These are phyloP conservation scores for Phytophthora lateralis DNA, from an alignment of 352 stramenopile species.

Conservation along the genomic window DNA sequence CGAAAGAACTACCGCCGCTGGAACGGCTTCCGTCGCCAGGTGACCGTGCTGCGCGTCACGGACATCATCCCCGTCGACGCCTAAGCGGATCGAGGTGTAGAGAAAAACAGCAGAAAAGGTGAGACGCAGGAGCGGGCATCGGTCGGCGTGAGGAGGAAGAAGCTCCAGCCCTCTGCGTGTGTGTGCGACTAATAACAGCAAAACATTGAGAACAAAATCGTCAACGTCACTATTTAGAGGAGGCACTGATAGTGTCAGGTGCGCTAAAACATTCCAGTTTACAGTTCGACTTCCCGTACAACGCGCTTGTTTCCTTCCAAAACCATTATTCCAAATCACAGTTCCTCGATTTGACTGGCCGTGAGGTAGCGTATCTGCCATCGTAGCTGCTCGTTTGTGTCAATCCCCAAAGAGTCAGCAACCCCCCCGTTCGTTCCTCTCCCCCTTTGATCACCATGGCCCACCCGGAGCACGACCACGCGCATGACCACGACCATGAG, in stretches of 20 bases:
- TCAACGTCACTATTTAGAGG: not conserved
- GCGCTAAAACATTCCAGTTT: not conserved
- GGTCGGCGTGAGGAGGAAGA: too few species aligned
- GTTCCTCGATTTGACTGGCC: constrained; percentile 19
- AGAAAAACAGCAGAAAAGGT: not conserved
- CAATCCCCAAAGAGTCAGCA: constrained; percentile 33
- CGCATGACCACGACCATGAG: constrained; percentile 44
- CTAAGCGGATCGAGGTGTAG: constrained; percentile 17
- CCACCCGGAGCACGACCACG: constrained; percentile 45
- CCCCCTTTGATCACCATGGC: constrained; percentile 42
- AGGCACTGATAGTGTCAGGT: too few species aligned
- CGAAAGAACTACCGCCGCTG: constrained; percentile 91
- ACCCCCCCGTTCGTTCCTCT: not conserved
- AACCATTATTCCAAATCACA: not conserved
- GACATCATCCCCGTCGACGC: constrained; percentile 70
- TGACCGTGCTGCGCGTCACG: constrained; percentile 85
- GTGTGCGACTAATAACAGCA: constrained; percentile 14
- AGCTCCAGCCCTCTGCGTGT: too few species aligned
- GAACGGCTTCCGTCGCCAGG: constrained; percentile 87
- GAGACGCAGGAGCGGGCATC: not conserved
- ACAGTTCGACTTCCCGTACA: not conserved
- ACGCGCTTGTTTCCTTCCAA: not conserved
- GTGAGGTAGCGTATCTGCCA: constrained; percentile 1
- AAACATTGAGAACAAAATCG: constrained; percentile 8
- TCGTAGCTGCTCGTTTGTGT: not conserved